Evolutionary conservation across 495 filamentous ascomycete genomes (phyloP).

Genomic region (Bryoglossum gracile): DNA sequence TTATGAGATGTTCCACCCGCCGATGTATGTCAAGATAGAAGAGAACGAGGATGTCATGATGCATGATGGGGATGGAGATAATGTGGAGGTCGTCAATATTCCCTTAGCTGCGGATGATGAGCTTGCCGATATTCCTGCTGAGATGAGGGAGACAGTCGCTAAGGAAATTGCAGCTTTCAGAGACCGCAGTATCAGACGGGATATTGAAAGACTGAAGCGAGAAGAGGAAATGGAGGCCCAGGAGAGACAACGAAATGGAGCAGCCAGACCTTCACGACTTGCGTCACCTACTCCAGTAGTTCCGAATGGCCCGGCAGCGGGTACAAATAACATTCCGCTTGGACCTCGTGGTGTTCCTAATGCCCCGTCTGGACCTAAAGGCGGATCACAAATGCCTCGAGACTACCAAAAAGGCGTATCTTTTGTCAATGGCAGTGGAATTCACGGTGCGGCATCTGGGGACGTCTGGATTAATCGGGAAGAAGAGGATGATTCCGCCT

Average conservation of each 20-base stretch:
- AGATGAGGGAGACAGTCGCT: slow-evolving; percentile 95
- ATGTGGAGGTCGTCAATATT: slow-evolving; percentile 85
- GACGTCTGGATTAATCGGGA: slow-evolving; percentile 52
- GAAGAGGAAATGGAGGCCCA: slow-evolving; percentile 91
- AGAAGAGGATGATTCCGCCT: slow-evolving; percentile 83
- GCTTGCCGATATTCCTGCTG: slow-evolving; percentile 87
- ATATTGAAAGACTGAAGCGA: slow-evolving; percentile 75
- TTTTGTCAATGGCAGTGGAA: slow-evolving; percentile 77
- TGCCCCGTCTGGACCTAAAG: slow-evolving; percentile 71
- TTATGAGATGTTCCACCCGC: slow-evolving; percentile 64
- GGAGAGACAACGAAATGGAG: slow-evolving; percentile 68
- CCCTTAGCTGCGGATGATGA: slow-evolving; percentile 88
- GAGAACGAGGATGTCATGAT: slow-evolving; percentile 66
- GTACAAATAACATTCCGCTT: slow-evolving; percentile 75
- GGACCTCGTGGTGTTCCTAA: slow-evolving; percentile 68
- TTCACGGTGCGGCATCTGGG: slow-evolving; percentile 48
- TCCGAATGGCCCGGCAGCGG: slow-evolving; percentile 57
- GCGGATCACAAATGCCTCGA: slow-evolving; percentile 60
- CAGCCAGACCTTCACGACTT: slow-evolving; percentile 56
- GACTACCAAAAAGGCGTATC: slow-evolving; percentile 77
- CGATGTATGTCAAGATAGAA: slow-evolving; percentile 39
- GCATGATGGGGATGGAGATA: slow-evolving; percentile 55
- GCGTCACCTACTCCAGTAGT: slow-evolving; percentile 54
- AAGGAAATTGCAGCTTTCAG: slow-evolving; percentile 92
- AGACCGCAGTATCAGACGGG: slow-evolving; percentile 77